Conservation (phyloP, 2,329 filamentous ascomycete species). For the Lizonia empirigonia region DNA sequence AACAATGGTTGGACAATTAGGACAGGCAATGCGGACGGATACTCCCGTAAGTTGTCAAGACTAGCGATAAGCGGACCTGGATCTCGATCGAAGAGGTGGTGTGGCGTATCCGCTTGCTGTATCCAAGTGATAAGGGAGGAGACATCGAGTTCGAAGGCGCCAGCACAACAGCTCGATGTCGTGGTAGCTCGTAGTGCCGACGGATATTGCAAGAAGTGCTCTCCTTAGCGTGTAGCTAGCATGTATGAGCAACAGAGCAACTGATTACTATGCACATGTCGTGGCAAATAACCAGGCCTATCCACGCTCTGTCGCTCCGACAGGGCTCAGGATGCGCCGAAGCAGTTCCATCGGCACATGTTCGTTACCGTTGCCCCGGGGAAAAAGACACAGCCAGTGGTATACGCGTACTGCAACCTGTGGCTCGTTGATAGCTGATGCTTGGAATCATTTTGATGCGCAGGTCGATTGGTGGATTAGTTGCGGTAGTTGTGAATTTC, state of each 20-base stretch:
- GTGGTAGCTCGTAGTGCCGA: background rate
- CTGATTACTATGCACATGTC: background rate
- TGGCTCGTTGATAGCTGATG: conserved; percentile 13
- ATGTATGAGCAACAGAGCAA: background rate
- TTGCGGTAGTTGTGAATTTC: background rate
- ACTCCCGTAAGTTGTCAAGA: background rate
- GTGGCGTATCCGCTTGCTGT: background rate
- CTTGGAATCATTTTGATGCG: background rate
- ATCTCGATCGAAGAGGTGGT: background rate
- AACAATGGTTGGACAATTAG: background rate
- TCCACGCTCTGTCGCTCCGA: conserved; percentile 4
- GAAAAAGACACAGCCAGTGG: conserved; percentile 20
- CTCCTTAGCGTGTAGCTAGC: background rate
- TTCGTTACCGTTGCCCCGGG: conserved; percentile 19
- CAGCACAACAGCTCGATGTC: background rate
- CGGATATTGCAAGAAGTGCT: background rate
- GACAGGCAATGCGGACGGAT: background rate
- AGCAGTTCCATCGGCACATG: conserved; percentile 28
- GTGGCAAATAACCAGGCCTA: background rate
- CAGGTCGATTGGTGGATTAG: conserved; percentile 3
- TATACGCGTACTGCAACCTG: conserved; percentile 11
- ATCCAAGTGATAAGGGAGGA: background rate
- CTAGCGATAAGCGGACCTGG: background rate
- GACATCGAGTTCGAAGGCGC: background rate
- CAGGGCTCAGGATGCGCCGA: conserved; percentile 13